These are phyloP conservation scores for Colletotrichum theobromicola DNA, from an alignment of 2,329 filamentous ascomycete genomes.

Conservation along the genomic window DNA sequence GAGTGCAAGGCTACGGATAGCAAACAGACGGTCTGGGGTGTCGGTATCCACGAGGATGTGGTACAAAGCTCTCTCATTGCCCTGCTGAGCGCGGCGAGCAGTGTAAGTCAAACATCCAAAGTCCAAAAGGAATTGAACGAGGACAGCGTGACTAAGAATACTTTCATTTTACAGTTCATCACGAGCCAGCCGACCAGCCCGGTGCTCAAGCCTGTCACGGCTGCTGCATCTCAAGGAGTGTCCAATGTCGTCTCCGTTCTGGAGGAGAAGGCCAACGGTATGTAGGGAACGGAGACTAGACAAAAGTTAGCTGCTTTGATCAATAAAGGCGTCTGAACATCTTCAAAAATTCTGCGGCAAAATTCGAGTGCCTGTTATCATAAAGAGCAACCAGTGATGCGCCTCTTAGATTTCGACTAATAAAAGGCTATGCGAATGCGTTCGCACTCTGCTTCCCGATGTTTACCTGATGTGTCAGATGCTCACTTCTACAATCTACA, in stretches of 20 bases:
- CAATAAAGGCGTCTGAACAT: too few species aligned
- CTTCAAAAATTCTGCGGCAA: too few species aligned
- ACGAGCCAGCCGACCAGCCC: conserved; percentile 73
- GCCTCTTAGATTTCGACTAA: too few species aligned
- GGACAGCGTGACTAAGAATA: conserved; percentile 19
- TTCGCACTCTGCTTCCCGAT: too few species aligned
- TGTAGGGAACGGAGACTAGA: too few species aligned
- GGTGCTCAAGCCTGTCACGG: conserved; percentile 50
- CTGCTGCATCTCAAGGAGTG: conserved; percentile 33
- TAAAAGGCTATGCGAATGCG: too few species aligned
- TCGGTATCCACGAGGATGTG: conserved; percentile 91
- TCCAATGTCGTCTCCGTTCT: conserved; percentile 36
- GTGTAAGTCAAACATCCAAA: conserved; percentile 65
- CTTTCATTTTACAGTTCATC: conserved; percentile 67
- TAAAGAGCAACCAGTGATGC: too few species aligned
- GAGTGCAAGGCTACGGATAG: conserved; percentile 77
- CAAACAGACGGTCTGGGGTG: conserved; percentile 82
- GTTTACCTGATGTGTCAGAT: too few species aligned
- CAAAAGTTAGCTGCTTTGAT: too few species aligned
- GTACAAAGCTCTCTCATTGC: conserved; percentile 89
- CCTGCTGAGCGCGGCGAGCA: conserved; percentile 82
- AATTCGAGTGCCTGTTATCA: too few species aligned
- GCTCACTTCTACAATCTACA: neutral
- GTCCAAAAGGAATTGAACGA: too few species aligned
- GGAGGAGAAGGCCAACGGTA: conserved; percentile 46